Conservation (phyloP, 176 grass and related monocot species). For the Paspalum notatum region DNA sequence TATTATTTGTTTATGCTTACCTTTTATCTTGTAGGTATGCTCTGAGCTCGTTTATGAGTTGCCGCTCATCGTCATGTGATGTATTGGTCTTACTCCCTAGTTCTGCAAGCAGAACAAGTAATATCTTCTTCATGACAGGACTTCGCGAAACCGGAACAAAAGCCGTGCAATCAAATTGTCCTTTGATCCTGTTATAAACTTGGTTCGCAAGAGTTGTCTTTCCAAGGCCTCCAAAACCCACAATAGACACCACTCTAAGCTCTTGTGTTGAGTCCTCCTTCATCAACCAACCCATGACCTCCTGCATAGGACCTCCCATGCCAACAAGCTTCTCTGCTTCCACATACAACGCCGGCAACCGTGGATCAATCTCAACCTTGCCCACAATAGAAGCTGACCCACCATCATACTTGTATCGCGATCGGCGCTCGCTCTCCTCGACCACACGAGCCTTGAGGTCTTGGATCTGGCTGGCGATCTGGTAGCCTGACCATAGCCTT, state of each 20-base stretch:
- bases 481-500: neutral
- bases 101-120: neutral
- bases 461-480: neutral
- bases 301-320: neutral
- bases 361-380: neutral
- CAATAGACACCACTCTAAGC: conserved; percentile 14
- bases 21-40: conserved; percentile 12
- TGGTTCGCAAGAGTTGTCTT: conserved; percentile 32
- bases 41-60: neutral
- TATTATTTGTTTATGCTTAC: neutral
- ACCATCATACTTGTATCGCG: neutral
- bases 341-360: conserved; percentile 1
- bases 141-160: conserved; percentile 2
- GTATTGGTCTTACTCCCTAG: neutral
- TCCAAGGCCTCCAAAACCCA: neutral
- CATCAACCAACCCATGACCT: neutral
- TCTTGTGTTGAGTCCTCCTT: neutral
- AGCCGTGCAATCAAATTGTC: neutral
- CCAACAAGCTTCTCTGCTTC: conserved; percentile 11
- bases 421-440: neutral
- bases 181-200: neutral
- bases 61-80: neutral
- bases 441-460: conserved; percentile 17
- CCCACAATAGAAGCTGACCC: rapidly evolving
- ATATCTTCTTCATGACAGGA: neutral